Evolutionary conservation across 352 stramenopile species (phyloP).

Genomic region (Pythium folliculosum): DNA sequence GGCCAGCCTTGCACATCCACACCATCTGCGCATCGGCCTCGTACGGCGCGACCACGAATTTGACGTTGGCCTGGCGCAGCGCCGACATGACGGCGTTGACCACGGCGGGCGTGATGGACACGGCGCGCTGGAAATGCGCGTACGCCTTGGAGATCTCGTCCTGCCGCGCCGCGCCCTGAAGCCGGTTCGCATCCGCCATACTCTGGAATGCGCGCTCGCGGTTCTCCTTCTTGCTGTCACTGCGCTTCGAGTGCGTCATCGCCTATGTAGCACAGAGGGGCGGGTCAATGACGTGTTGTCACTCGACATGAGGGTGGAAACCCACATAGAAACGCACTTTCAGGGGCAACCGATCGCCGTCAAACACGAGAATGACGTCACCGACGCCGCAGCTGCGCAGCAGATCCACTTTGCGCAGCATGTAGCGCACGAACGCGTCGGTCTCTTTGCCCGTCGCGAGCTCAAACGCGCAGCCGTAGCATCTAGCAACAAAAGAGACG

Average conservation of each 20-base stretch:
- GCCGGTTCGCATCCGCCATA: constrained; percentile 49
- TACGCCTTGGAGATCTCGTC: constrained; percentile 62
- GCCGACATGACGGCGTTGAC: constrained; percentile 59
- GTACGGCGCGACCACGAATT: constrained; percentile 74
- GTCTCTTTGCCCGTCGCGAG: constrained; percentile 64
- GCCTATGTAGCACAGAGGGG: constrained; percentile 34
- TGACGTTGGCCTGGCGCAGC: constrained; percentile 42
- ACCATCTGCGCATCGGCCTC: constrained; percentile 82
- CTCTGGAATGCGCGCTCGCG: constrained; percentile 48
- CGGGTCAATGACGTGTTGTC: not conserved
- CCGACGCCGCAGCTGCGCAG: constrained; percentile 52
- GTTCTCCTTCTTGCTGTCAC: constrained; percentile 59
- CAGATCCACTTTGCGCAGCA: constrained; percentile 75
- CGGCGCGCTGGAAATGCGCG: constrained; percentile 57
- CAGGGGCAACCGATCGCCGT: constrained; percentile 69
- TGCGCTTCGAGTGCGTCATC: constrained; percentile 64
- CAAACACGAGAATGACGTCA: constrained; percentile 72
- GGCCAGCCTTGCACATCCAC: constrained; percentile 70
- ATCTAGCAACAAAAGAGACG: constrained; percentile 31
- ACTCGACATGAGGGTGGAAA: not conserved
- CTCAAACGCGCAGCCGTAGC: constrained; percentile 79
- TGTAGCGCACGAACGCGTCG: constrained; percentile 69
- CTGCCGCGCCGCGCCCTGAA: constrained; percentile 49
- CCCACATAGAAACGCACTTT: constrained; percentile 38
- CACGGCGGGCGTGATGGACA: constrained; percentile 68